These are phyloP conservation scores for Rhododendron mucronatum DNA, from an alignment of 148 eudicot genomes.

Conservation along the genomic window DNA sequence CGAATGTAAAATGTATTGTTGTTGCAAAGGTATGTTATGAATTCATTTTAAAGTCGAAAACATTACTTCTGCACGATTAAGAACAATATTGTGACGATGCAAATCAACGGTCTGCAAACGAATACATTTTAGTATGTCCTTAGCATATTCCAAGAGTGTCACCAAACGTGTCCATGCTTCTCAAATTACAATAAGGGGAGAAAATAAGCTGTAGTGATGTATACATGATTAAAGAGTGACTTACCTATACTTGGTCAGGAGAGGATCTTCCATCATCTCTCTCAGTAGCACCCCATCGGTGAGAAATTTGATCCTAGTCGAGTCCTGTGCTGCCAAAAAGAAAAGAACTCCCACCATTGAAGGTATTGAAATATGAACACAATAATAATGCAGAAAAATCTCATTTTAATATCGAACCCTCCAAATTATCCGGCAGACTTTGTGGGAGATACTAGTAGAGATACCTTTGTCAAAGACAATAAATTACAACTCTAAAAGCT, in stretches of 20 bases:
- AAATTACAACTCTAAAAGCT: background rate
- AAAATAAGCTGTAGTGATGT: background rate
- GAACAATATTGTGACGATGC: too few relatives aligned
- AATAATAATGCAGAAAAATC: background rate
- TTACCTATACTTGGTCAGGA: conserved; percentile 83
- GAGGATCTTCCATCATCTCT: conserved; percentile 99
- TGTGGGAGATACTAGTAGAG: background rate
- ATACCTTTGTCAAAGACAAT: background rate
- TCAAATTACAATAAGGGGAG: background rate
- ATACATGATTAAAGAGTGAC: background rate
- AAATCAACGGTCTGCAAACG: too few relatives aligned
- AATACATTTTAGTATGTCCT: too few relatives aligned
- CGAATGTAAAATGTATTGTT: too few relatives aligned
- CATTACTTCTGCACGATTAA: too few relatives aligned
- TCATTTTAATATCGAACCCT: background rate
- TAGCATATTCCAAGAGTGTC: too few relatives aligned
- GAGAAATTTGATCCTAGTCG: conserved; percentile 84
- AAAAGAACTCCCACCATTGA: conserved; percentile 21
- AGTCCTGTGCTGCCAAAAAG: conserved; percentile 60
- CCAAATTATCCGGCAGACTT: background rate
- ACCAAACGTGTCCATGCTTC: too few relatives aligned
- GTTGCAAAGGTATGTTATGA: too few relatives aligned
- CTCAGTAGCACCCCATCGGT: conserved; percentile 95
- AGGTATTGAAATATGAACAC: conserved; percentile 10
- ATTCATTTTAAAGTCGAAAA: too few relatives aligned